These are phyloP conservation scores for Blepharisma undulans DNA, from an alignment of 169 alveolate species.

Conservation along the genomic window DNA sequence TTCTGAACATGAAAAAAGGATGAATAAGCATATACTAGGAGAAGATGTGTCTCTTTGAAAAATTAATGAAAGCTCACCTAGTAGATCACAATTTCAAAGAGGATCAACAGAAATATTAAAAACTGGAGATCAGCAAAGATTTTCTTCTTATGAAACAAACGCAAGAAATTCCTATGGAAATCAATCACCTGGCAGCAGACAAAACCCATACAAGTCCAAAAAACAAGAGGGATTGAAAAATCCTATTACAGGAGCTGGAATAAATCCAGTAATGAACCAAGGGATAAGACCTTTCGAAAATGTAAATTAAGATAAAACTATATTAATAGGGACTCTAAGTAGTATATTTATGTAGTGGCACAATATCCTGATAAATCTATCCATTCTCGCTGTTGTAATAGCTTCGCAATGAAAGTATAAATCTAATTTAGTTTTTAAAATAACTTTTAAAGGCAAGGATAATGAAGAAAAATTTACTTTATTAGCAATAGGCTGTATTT, in stretches of 20 bases:
- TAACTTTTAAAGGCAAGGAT: too few species aligned
- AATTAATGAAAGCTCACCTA: too few species aligned
- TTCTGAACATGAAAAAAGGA: background rate
- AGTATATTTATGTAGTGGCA: too few species aligned
- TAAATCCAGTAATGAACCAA: background rate
- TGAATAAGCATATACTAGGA: background rate
- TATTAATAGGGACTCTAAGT: background rate
- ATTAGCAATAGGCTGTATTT: too few species aligned
- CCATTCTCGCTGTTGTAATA: too few species aligned
- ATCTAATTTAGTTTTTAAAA: too few species aligned
- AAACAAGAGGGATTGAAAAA: background rate
- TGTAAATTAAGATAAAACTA: background rate
- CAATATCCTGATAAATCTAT: too few species aligned
- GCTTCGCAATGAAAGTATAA: too few species aligned
- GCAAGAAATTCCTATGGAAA: background rate
- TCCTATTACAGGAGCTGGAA: background rate
- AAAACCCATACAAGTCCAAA: background rate
- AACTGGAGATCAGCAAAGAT: background rate
- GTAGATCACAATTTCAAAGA: background rate
- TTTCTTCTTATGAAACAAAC: conserved; percentile 2
- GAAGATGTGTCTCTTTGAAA: background rate
- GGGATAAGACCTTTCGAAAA: background rate
- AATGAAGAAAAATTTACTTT: too few species aligned
- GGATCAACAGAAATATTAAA: background rate
- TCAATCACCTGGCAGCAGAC: background rate